Conservation (phyloP, 768 basidiomycete genomes). For the Pisolithus sp. region DNA sequence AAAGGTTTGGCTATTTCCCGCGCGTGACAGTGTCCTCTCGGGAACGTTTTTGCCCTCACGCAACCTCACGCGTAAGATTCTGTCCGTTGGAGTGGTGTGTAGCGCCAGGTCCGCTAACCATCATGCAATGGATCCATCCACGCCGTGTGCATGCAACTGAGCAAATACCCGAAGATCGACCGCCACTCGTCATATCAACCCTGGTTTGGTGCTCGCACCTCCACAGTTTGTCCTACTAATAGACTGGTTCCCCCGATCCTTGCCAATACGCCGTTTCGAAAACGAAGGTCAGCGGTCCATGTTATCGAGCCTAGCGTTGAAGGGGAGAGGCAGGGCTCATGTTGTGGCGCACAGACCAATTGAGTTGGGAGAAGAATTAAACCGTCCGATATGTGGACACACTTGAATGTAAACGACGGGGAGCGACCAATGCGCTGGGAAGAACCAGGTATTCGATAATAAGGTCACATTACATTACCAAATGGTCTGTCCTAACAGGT, state of each 20-base stretch:
- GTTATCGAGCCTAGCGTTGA: not conserved
- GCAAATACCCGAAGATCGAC: not conserved
- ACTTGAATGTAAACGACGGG: no score
- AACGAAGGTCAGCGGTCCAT: not conserved
- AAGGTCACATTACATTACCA: conserved; percentile 17
- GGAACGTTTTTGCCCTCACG: conserved; percentile 1
- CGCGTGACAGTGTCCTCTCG: not conserved
- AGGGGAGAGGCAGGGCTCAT: not conserved
- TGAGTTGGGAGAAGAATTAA: not conserved
- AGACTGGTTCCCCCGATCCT: not conserved
- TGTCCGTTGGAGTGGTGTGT: not conserved
- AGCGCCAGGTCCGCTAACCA: not conserved
- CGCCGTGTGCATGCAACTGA: not conserved
- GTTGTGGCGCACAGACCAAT: not conserved
- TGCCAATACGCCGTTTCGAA: not conserved
- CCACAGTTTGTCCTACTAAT: not conserved
- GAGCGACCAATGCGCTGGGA: not conserved
- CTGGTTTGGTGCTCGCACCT: not conserved
- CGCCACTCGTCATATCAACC: not conserved
- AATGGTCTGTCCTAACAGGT: conserved; percentile 19
- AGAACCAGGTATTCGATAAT: not conserved
- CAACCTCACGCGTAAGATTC: not conserved
- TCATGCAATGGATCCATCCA: not conserved
- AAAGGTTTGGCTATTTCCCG: not conserved
- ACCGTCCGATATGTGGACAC: not conserved